Percentiles rank a stretch among this genome's conserved stretches.
Evolutionary conservation across 306 rosid species (phyloP).

Genomic region (Alnus rubra): DNA sequence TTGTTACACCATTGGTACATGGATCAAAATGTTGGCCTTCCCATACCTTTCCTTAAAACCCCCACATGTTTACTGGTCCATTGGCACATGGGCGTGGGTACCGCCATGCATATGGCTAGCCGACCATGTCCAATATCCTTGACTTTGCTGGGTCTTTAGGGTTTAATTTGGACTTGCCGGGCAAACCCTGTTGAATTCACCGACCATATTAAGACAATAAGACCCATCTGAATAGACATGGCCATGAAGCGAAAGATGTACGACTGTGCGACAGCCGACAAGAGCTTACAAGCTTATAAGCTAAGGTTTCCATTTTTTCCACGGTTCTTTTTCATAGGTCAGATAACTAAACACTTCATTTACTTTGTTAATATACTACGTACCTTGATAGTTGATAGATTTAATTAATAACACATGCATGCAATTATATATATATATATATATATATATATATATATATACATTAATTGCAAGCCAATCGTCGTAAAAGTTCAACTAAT

Average conservation of each 20-base stretch:
- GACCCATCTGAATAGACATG: neutral
- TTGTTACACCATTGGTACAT: neutral
- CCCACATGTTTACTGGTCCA: conserved; percentile 39
- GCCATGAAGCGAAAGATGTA: neutral
- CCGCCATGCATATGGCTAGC: neutral
- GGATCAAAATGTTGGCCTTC: neutral
- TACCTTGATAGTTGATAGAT: no score
- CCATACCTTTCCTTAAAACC: conserved; percentile 14
- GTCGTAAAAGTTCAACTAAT: no score
- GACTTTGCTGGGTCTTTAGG: neutral
- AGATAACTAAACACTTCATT: no score
- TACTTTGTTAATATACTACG: no score
- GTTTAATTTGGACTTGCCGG: neutral
- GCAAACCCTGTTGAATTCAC: neutral
- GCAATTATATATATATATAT: no score
- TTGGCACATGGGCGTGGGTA: conserved; percentile 29
- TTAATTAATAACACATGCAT: no score
- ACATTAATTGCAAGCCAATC: no score
- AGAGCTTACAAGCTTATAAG: no score
- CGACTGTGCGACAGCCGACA: neutral
- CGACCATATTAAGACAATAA: neutral
- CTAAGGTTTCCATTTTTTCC: no score
- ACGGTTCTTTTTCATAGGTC: no score
- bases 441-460: no score
- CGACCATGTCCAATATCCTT: neutral